phyloP scores from a whole-genome alignment of 306 rosid genomes.

The Lotus japonicus region DNA sequence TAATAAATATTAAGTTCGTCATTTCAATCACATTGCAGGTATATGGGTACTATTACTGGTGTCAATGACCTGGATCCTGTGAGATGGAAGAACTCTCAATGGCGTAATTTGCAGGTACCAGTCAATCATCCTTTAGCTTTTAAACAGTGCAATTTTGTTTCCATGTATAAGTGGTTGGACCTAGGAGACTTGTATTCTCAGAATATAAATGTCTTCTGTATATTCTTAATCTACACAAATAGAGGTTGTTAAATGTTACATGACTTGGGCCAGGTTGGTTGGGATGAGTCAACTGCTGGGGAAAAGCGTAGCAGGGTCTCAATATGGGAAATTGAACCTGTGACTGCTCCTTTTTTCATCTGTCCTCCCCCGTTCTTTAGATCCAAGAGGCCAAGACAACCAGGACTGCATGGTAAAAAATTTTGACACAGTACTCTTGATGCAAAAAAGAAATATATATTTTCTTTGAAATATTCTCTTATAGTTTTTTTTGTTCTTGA shows the following conservation, averaged over 20 bases:
- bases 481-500: not conserved
- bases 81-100: slow-evolving; percentile 95
- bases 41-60: slow-evolving; percentile 97
- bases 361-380: slow-evolving; percentile 91
- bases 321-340: slow-evolving; percentile 97
- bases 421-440: not conserved
- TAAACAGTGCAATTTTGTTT: not conserved
- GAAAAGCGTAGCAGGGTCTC: slow-evolving; percentile 88
- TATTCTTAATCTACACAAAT: not conserved
- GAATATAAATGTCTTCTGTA: not conserved
- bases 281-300: slow-evolving; percentile 98
- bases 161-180: slow-evolving; percentile 1
- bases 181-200: not conserved
- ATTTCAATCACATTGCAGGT: slow-evolving; percentile 46
- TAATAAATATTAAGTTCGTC: not conserved
- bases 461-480: not conserved
- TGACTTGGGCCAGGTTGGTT: slow-evolving; percentile 65
- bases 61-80: slow-evolving; percentile 84
- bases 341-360: slow-evolving; percentile 91
- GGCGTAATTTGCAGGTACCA: slow-evolving; percentile 93
- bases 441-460: not conserved
- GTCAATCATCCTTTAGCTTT: not conserved
- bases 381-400: slow-evolving; percentile 82
- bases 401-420: slow-evolving; percentile 79
- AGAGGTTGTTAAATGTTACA: not conserved